Base-by-base conservation (phyloP, 495 filamentous ascomycete genomes). In the Parachaetomium inaequale region DNA sequence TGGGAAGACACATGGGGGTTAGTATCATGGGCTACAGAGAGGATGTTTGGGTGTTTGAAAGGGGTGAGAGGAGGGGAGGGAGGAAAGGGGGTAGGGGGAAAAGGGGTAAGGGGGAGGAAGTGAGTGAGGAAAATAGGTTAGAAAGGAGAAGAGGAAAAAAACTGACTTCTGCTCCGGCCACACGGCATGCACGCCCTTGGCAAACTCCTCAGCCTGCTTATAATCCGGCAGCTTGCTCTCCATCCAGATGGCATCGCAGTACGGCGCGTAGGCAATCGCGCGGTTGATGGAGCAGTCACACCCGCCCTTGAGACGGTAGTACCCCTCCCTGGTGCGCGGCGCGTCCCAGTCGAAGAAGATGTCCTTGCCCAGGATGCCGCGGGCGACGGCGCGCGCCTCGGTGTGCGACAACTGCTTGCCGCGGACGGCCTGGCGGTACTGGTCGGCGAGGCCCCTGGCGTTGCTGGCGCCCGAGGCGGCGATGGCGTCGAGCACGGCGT, bases 181-280 rank as follows among this genome's bases (percentile, higher is more conserved):
- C 21, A 92, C 89, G 52, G 90, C 88, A 74, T 98, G 94, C 38
- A 98, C 93, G 55, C 94, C 94, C 46, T 90, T 82, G 25, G 94
- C 95, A 66, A 98, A 98, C 70, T 97, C 89, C 80, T 92, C 86
- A 29, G 94, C 94, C 78, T 98, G 94, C 45, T 80, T 76, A 76
- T 85, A 98, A 74, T 98, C 94, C 47, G 94, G 94, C 58, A 96
- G 81, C 77, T 96, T 96, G 80, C 86, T 91, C 85, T 98, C 94
- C 94, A 98, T 98, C 94, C 94, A 98, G 75, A 98, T 91, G 68
- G 96, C 82, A 70, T 98, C 94, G 50, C 88, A 87, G 78, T 96
- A 97, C 10, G 94, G 95, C 3, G 92, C 95, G 71, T 92, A 98
- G 3, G 94, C 91, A 45, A 95, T 77, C 5, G 91, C 94, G 38